Percentiles rank a stretch among this genome's conserved stretches.
Conservation (phyloP, 164 flowering plant genomes). For the Piper betle region DNA sequence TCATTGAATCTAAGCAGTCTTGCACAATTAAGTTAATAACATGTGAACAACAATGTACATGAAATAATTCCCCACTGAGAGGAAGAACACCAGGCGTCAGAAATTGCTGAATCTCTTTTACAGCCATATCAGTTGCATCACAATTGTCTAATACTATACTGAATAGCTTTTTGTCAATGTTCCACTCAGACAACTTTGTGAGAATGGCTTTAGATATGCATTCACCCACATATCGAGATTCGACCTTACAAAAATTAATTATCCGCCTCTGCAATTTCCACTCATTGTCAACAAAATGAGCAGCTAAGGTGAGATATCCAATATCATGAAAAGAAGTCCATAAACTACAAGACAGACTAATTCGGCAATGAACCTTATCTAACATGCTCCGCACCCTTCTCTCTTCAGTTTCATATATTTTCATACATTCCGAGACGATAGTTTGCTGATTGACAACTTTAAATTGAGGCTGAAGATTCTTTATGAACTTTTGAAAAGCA, state of each 20-base stretch:
- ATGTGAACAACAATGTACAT: not conserved
- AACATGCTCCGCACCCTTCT: conserved; percentile 1
- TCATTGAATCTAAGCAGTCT: conserved; percentile 1
- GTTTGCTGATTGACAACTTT: not conserved
- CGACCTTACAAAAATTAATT: too few relatives aligned
- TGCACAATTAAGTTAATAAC: conserved; percentile 3
- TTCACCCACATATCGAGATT: too few relatives aligned
- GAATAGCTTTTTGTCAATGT: conserved; percentile 1
- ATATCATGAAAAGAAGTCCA: conserved; percentile 2
- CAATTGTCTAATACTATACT: conserved; percentile 1
- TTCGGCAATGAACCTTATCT: not conserved
- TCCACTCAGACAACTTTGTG: conserved; percentile 1
- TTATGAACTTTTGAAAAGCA: conserved; percentile 3
- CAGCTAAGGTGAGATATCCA: conserved; percentile 2
- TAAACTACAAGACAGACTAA: conserved; percentile 4
- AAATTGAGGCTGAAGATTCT: conserved; percentile 8
- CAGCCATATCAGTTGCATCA: not conserved
- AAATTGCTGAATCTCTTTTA: not conserved
- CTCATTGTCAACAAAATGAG: conserved; percentile 3
- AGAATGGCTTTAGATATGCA: too few relatives aligned
- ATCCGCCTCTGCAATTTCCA: too few relatives aligned
- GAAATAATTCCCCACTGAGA: conserved; percentile 1
- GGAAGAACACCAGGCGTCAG: not conserved
- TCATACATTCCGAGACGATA: conserved; percentile 2
- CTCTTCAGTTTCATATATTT: conserved; percentile 6